Evolutionary conservation across 441 rosid species (phyloP).

Genomic region (Biscutella laevigata): DNA sequence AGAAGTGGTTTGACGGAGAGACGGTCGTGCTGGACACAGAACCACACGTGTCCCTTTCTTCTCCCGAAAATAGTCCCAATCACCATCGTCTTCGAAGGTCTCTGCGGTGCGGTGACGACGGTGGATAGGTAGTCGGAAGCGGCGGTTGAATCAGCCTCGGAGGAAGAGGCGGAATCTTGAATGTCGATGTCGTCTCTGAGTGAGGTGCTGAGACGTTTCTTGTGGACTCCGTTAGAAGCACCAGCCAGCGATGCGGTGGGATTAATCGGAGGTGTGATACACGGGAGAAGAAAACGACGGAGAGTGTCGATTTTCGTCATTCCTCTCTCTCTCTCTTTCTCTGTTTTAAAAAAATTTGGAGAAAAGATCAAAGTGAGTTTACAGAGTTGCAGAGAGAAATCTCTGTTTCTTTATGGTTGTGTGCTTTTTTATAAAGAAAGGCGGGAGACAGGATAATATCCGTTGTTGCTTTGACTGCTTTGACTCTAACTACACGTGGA

Average conservation of each 20-base stretch:
- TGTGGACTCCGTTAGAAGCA: slow-evolving; percentile 26
- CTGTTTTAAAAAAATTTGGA: background rate
- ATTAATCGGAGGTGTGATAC: slow-evolving; percentile 40
- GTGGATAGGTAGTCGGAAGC: background rate
- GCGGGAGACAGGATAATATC: slow-evolving; percentile 29
- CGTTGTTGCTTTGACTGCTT: slow-evolving; percentile 33
- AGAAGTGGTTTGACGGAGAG: slow-evolving; percentile 56
- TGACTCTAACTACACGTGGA: slow-evolving; percentile 25
- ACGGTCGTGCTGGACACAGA: slow-evolving; percentile 71
- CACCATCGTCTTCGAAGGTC: slow-evolving; percentile 73
- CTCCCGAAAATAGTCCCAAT: slow-evolving; percentile 74
- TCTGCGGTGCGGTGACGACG: slow-evolving; percentile 28
- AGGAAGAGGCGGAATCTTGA: slow-evolving; percentile 28
- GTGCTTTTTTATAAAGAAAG: slow-evolving; percentile 3
- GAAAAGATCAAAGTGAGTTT: slow-evolving; percentile 17
- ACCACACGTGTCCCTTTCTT: slow-evolving; percentile 82
- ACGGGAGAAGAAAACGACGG: slow-evolving; percentile 68
- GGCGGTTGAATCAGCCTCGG: slow-evolving; percentile 15
- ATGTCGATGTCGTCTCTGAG: slow-evolving; percentile 42
- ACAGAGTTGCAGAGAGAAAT: slow-evolving; percentile 19
- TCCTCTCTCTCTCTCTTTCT: background rate
- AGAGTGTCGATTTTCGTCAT: slow-evolving; percentile 64
- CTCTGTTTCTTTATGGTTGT: slow-evolving; percentile 8
- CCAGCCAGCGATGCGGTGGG: slow-evolving; percentile 10
- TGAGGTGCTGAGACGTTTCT: slow-evolving; percentile 68